These are phyloP conservation scores for Penicillium taxi DNA, from an alignment of 495 filamentous ascomycete species.

Conservation along the genomic window DNA sequence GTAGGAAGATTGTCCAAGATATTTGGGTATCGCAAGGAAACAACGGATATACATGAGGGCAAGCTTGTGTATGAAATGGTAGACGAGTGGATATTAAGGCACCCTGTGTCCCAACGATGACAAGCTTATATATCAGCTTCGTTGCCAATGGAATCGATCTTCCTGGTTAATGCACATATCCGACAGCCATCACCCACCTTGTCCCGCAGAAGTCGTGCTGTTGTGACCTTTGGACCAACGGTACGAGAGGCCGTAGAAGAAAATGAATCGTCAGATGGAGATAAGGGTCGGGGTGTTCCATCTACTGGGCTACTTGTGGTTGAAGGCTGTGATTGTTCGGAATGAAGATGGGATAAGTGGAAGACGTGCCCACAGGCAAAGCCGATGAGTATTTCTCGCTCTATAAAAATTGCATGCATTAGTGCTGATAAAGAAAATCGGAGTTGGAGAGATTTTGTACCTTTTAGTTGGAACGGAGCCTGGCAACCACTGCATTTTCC, in stretches of 20 bases:
- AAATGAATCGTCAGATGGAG: slow-evolving; percentile 13
- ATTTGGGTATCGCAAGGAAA: slow-evolving; percentile 26
- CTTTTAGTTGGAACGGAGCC: slow-evolving; percentile 46
- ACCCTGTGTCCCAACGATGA: too few relatives aligned
- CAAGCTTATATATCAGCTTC: slow-evolving; percentile 9
- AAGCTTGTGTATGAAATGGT: neutral
- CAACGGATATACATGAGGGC: slow-evolving; percentile 13
- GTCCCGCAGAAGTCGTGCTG: slow-evolving; percentile 70
- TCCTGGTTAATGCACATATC: slow-evolving; percentile 46
- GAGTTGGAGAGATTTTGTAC: slow-evolving; percentile 23
- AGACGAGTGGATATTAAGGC: too few relatives aligned
- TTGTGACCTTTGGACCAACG: slow-evolving; percentile 81
- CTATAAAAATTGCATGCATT: slow-evolving; percentile 24
- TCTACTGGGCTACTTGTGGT: slow-evolving; percentile 12
- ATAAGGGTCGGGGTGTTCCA: slow-evolving; percentile 26
- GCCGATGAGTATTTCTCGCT: slow-evolving; percentile 72
- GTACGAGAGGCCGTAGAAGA: slow-evolving; percentile 42
- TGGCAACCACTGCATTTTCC: slow-evolving; percentile 53
- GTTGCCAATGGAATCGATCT: slow-evolving; percentile 30
- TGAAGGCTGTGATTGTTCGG: slow-evolving; percentile 31
- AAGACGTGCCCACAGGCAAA: slow-evolving; percentile 91
- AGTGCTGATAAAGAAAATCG: neutral
- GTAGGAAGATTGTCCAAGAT: too few relatives aligned
- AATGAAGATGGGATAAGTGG: slow-evolving; percentile 69
- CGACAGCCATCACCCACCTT: slow-evolving; percentile 63